phyloP scores from a whole-genome alignment of 495 filamentous ascomycete species.

The Podospora pseudopauciseta region DNA sequence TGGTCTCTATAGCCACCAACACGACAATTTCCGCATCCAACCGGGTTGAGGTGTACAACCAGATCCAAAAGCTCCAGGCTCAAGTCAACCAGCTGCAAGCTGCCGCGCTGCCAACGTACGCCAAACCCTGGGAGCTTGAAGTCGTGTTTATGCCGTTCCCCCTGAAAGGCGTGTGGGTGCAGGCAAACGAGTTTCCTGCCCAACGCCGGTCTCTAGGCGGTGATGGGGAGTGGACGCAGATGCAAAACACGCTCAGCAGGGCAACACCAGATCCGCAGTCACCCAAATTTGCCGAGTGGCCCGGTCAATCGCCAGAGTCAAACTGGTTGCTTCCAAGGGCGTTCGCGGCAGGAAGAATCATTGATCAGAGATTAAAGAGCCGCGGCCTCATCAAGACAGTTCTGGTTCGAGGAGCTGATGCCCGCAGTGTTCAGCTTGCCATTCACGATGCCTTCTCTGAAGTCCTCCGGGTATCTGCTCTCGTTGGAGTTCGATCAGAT shows the following conservation, averaged over 20 bases:
- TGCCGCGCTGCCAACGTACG: slow-evolving; percentile 50
- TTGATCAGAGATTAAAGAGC: slow-evolving; percentile 60
- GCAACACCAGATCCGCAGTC: slow-evolving; percentile 42
- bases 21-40: slow-evolving; percentile 31
- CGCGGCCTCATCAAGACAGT: slow-evolving; percentile 63
- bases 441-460: slow-evolving; percentile 56
- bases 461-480: slow-evolving; percentile 40
- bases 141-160: slow-evolving; percentile 67
- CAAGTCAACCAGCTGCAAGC: slow-evolving; percentile 56
- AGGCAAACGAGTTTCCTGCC: slow-evolving; percentile 43
- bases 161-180: slow-evolving; percentile 60
- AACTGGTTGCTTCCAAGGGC: slow-evolving; percentile 58
- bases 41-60: slow-evolving; percentile 44
- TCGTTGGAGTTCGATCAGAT: slow-evolving; percentile 16
- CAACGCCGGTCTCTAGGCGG: slow-evolving; percentile 46
- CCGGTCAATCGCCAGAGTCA: slow-evolving; percentile 38
- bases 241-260: slow-evolving; percentile 44
- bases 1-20: slow-evolving; percentile 44
- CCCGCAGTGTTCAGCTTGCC: slow-evolving; percentile 57
- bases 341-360: slow-evolving; percentile 49
- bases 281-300: slow-evolving; percentile 44
- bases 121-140: slow-evolving; percentile 64
- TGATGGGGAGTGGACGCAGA: slow-evolving; percentile 52
- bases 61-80: slow-evolving; percentile 53
- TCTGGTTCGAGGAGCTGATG: slow-evolving; percentile 52